Conservation (phyloP, 78 protist genomes). For the Cavenderia fasciculata region DNA sequence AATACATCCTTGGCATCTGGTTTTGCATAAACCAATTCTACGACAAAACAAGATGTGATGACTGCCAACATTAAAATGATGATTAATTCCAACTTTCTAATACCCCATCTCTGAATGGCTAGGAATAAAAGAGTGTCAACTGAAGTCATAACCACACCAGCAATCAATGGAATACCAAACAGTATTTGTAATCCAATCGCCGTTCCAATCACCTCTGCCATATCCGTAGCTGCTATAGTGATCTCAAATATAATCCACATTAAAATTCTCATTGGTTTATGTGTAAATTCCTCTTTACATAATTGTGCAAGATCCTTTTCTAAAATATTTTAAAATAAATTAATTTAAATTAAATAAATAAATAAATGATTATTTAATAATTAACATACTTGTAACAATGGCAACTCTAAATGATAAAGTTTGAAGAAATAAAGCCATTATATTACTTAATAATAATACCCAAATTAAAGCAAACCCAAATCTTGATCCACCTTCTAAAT, state of each 20-base stretch:
- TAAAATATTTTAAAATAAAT: neutral
- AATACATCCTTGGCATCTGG: conserved; percentile 47
- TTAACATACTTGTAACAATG: conserved; percentile 85
- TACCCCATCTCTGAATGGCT: conserved; percentile 64
- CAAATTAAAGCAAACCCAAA: conserved; percentile 85
- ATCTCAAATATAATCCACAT: conserved; percentile 88
- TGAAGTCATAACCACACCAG: conserved; percentile 81
- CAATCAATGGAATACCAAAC: conserved; percentile 75
- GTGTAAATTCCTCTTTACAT: conserved; percentile 77
- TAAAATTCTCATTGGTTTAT: neutral
- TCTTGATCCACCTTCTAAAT: conserved; percentile 56
- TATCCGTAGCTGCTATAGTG: conserved; percentile 85
- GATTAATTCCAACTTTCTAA: conserved; percentile 45
- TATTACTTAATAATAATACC: conserved; percentile 81
- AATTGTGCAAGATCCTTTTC: conserved; percentile 73
- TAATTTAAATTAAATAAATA: neutral
- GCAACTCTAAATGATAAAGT: conserved; percentile 81
- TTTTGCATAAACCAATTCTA: conserved; percentile 41
- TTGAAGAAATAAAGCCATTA: conserved; percentile 85
- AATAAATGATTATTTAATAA: too few relatives aligned
- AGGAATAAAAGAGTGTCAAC: conserved; percentile 83
- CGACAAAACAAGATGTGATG: conserved; percentile 34
- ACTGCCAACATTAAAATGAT: neutral
- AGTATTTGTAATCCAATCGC: conserved; percentile 80
- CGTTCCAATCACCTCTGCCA: conserved; percentile 87